Evolutionary conservation across 768 basidiomycete genomes (phyloP), one percentile per base, ranked within the genome.

Genomic region (Phylloporus sp.): DNA sequence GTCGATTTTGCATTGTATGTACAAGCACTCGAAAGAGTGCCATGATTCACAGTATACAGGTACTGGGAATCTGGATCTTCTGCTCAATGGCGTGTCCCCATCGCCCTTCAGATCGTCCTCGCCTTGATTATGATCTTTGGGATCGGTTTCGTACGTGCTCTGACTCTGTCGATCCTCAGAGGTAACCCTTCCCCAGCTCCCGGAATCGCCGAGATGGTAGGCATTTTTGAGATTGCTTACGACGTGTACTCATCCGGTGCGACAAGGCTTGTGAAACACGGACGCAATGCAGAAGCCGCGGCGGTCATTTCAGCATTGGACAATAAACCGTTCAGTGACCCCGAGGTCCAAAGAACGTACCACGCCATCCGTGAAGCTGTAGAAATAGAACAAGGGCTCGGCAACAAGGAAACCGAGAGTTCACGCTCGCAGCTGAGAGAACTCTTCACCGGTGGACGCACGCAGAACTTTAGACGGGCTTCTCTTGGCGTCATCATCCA

Each of bases 291-390:
- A 1, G 79, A 81, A 50, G 79, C 81, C 0, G 65, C 77, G 23
- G 78, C 79, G 4, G 79, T 82, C 32, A 77, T 84, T 38, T 76
- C 77, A n/a, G 80, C 79, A 3, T 67, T 84, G 18, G 80, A 80
- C 15, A 73, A 79, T 44, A 77, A 73, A 42, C 68, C 74, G 0
- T 60, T 70, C 35, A 70, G 71, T 22, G 73, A 81, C 52, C 58
- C 68, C 1, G 60, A 62, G 2, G 76, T 82, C 1, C 71, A 71
- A 45, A 71, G 70, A 37, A 79, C 76, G 7, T 82, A 72, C 55
- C 70, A 71, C 28, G 80, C 74, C 24, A 80, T 80, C 44, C 65
- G 68, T 28, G 80, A 82, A 56, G 74, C 77, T 5, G 69, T 81
- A 20, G 60, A 70, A 21, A 61, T 75, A 13, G 77, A 81, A 53